phyloP scores from a whole-genome alignment of 1,284 basidiomycete species.

The Papiliotrema laurentii region DNA sequence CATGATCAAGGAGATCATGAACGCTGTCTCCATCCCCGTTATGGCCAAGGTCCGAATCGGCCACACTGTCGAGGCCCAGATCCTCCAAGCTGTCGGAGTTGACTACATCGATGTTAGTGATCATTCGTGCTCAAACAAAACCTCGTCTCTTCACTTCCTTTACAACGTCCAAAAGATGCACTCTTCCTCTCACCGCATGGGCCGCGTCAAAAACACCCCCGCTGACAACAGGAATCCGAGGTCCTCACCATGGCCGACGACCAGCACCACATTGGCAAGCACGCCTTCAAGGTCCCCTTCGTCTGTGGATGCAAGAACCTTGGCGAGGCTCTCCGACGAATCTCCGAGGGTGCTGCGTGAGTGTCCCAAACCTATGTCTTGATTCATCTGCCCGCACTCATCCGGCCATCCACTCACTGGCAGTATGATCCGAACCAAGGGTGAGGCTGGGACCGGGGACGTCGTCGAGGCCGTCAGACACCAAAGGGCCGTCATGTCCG shows the following conservation, averaged over 20 bases:
- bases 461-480: conserved; percentile 96
- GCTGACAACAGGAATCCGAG: conserved; percentile 63
- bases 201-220: no score
- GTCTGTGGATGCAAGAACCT: conserved; percentile 59
- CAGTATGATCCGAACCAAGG: conserved; percentile 85
- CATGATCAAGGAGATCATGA: conserved; percentile 96
- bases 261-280: conserved; percentile 74
- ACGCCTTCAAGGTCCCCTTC: conserved; percentile 74
- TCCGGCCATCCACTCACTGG: background rate
- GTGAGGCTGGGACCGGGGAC: conserved; percentile 96
- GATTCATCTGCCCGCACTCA: background rate
- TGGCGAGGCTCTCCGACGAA: conserved; percentile 86
- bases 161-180: no score
- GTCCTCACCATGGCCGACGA: conserved; percentile 95
- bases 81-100: conserved; percentile 87
- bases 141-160: no score
- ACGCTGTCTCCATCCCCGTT: conserved; percentile 77
- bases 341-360: conserved; percentile 91
- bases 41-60: conserved; percentile 71
- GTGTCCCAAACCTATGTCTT: conserved; percentile 6
- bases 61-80: conserved; percentile 96
- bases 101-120: conserved; percentile 81
- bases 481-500: conserved; percentile 73
- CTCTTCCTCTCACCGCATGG: no score
- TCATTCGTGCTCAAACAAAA: no score